Percentiles rank a stretch among this genome's conserved stretches.
These are phyloP conservation scores for Anaeromyces robustus DNA, from an alignment of 192 early-diverging fungal genomes.

Conservation along the genomic window DNA sequence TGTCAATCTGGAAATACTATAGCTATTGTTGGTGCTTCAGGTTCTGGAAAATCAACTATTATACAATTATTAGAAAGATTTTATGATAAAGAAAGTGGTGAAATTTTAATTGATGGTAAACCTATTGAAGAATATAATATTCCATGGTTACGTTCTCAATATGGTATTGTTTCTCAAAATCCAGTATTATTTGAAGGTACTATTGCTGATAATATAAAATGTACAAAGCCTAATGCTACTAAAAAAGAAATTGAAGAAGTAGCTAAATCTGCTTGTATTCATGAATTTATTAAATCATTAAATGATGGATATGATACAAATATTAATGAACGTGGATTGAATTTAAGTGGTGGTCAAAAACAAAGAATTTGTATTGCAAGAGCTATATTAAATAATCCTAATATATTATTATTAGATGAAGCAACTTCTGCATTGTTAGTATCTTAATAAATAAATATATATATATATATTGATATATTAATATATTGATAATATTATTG, in stretches of 20 bases:
- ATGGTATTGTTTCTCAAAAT: conserved; percentile 84
- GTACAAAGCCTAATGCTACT: not conserved
- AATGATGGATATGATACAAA: conserved; percentile 19
- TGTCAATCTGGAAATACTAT: conserved; percentile 61
- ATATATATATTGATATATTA: no score
- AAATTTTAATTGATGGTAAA: conserved; percentile 54
- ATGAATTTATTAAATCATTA: conserved; percentile 30
- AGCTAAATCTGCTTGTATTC: conserved; percentile 42
- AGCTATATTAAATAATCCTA: no score
- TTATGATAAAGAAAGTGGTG: conserved; percentile 44
- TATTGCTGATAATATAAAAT: conserved; percentile 47
- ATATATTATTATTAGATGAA: no score
- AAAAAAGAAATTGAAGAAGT: conserved; percentile 40
- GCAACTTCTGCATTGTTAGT: no score
- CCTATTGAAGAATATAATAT: conserved; percentile 64
- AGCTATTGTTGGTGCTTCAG: conserved; percentile 80
- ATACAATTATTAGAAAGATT: conserved; percentile 76
- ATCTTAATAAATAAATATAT: no score
- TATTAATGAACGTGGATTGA: no score
- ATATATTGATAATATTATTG: no score
- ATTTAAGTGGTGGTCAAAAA: no score
- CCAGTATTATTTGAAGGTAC: conserved; percentile 64
- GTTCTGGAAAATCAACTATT: conserved; percentile 75
- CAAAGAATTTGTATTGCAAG: no score
- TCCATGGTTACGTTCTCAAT: conserved; percentile 62